Evolutionary conservation across 148 eudicot species (phyloP).

Genomic region (Fagopyrum homotropicum): DNA sequence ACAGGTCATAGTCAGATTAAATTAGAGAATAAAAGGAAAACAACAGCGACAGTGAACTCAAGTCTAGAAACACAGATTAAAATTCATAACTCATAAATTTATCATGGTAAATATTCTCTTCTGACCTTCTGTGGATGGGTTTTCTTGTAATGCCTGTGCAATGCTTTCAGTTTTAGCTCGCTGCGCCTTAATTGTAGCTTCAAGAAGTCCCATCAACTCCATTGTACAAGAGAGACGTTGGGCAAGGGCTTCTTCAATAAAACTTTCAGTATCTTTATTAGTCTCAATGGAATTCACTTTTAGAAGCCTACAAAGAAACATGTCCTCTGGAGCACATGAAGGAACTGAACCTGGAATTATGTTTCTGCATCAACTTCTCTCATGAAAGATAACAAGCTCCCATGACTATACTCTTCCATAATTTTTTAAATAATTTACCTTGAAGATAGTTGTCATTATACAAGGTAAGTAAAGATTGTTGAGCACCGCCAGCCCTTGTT

Average conservation of each 20-base stretch:
- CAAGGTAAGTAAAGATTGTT: slow-evolving; percentile 39
- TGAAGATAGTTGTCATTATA: slow-evolving; percentile 46
- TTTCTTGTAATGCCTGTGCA: slow-evolving; percentile 39
- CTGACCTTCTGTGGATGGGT: slow-evolving; percentile 65
- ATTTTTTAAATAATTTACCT: slow-evolving; percentile 36
- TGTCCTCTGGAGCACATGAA: slow-evolving; percentile 68
- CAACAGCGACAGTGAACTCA: neutral
- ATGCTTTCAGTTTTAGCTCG: slow-evolving; percentile 34
- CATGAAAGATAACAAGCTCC: neutral
- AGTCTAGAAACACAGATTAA: neutral
- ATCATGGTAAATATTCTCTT: slow-evolving; percentile 6
- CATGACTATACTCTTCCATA: neutral
- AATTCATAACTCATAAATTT: neutral
- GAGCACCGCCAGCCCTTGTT: slow-evolving; percentile 63
- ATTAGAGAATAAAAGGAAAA: neutral
- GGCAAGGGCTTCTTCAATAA: slow-evolving; percentile 51
- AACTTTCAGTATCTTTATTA: slow-evolving; percentile 26
- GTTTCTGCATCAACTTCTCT: slow-evolving; percentile 15
- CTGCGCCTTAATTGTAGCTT: slow-evolving; percentile 51
- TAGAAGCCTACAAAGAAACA: slow-evolving; percentile 73
- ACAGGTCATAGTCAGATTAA: neutral
- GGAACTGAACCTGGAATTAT: slow-evolving; percentile 42
- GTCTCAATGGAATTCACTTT: slow-evolving; percentile 36
- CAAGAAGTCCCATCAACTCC: slow-evolving; percentile 48
- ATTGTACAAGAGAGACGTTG: slow-evolving; percentile 50